These are phyloP conservation scores for Leishmania amazonensis DNA, from an alignment of 208 protist species.

Conservation along the genomic window DNA sequence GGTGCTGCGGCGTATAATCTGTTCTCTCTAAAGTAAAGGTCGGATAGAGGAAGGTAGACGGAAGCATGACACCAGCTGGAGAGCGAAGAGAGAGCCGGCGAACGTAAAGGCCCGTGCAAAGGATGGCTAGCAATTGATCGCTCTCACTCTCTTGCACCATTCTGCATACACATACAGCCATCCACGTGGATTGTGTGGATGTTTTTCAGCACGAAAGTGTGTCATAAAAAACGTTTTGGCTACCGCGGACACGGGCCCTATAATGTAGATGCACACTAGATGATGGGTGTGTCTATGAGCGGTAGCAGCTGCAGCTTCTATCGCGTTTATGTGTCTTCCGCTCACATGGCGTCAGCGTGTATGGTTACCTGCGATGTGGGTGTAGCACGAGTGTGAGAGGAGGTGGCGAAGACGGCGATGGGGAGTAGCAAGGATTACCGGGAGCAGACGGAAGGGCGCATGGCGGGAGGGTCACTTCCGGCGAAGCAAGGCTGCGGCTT, in stretches of 20 bases:
- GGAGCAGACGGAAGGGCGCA: background rate
- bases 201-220: background rate
- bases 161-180: background rate
- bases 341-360: background rate
- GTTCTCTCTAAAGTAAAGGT: background rate
- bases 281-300: background rate
- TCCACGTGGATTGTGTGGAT: background rate
- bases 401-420: background rate
- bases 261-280: too few relatives aligned
- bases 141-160: background rate
- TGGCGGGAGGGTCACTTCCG: too few relatives aligned
- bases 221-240: background rate
- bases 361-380: background rate
- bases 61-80: background rate
- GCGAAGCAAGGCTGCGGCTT: too few relatives aligned
- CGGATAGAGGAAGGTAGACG: background rate
- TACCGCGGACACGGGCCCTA: background rate
- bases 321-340: background rate
- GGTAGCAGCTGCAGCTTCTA: background rate
- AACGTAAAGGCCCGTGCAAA: background rate
- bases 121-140: background rate
- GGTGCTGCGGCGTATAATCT: background rate
- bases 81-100: background rate
- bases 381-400: background rate
- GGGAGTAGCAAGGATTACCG: background rate